A percentile compares a stretch with the other conserved stretches of the same genome.
Evolutionary conservation across 805 yeast genomes (phyloP).

Genomic region (Wickerhamiella shivajii): DNA sequence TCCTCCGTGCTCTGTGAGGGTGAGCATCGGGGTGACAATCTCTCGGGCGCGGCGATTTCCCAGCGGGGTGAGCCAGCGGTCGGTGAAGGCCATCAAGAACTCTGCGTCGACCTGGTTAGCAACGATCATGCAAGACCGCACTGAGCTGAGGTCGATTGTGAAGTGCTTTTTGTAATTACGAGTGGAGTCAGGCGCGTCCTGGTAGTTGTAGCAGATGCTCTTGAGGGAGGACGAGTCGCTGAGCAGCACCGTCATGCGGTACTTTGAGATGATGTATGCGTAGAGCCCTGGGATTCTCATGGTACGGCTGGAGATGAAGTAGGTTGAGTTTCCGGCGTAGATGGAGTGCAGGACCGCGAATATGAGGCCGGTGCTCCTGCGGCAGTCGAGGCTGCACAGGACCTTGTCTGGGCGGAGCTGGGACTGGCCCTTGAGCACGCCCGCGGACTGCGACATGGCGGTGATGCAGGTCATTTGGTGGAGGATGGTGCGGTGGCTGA

Average conservation of each 20-base stretch:
- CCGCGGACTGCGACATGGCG: slow-evolving; percentile 40
- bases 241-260: slow-evolving; percentile 55
- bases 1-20: slow-evolving; percentile 90
- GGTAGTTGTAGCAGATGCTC: slow-evolving; percentile 84
- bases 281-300: slow-evolving; percentile 75
- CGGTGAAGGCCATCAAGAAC: slow-evolving; percentile 73
- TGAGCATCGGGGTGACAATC: slow-evolving; percentile 76
- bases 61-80: slow-evolving; percentile 78
- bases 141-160: slow-evolving; percentile 60
- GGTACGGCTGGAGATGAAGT: slow-evolving; percentile 63
- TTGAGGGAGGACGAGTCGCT: slow-evolving; percentile 83
- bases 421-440: slow-evolving; percentile 27
- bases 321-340: slow-evolving; percentile 66
- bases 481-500: slow-evolving; percentile 74
- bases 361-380: slow-evolving; percentile 76
- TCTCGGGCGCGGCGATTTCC: slow-evolving; percentile 67
- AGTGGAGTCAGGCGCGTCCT: slow-evolving; percentile 73
- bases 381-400: slow-evolving; percentile 48
- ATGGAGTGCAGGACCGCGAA: slow-evolving; percentile 68
- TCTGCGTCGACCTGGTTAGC: slow-evolving; percentile 87
- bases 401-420: slow-evolving; percentile 31
- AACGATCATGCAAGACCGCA: slow-evolving; percentile 81
- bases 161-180: slow-evolving; percentile 63
- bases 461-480: slow-evolving; percentile 76
- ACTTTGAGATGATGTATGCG: slow-evolving; percentile 62